Base-by-base conservation (phyloP, 129 eudicot species). In the Tagetes patula region DNA sequence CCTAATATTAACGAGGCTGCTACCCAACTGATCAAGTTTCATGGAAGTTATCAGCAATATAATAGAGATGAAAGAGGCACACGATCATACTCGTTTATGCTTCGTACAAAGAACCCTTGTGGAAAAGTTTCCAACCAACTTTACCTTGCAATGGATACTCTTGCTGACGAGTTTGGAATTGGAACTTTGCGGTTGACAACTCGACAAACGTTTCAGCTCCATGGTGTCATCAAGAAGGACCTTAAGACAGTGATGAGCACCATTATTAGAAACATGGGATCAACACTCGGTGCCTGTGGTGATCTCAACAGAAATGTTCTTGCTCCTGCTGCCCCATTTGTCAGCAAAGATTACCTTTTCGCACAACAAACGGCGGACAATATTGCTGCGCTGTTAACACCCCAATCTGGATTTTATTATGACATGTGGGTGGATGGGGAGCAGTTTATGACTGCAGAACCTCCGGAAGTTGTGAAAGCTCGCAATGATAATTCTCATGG, bases 371-470 rank as follows among this genome's bases (percentile, higher is more conserved):
- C 97, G n/a, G 99, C 99, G 3, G 99, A 95, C 39, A 85, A 90
- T 42, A 95, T 95, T 70, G 99, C 99, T 48, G 87, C 99, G 0
- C 87, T 95, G 1, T 82, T 95, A 73, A 95, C 99, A 50, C 99
- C 99, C 9, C 99, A 95, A 67, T 95, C 99, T 39, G 99, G 99
- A 48, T 95, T 95, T 79, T 95, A 95, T 77, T 95, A 95, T 84
- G 99, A 95, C 62, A 89, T 90, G 91, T 95, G 99, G 99, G 99
- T 95, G 30, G 99, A 90, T 86, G 99, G 99, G 8, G 97, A 95
- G 78, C 82, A 80, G 77, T 36, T 90, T 74, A 88, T 95, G 96
- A 67, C 99, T 36, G 91, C 96, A 7, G 99, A 95, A 72, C 91
- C 99, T 59, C 87, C 99, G 45, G 96, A 95, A 83, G 99, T 95